phyloP scores from a whole-genome alignment of 805 yeast genomes.

The Myxozyma neotropica region DNA sequence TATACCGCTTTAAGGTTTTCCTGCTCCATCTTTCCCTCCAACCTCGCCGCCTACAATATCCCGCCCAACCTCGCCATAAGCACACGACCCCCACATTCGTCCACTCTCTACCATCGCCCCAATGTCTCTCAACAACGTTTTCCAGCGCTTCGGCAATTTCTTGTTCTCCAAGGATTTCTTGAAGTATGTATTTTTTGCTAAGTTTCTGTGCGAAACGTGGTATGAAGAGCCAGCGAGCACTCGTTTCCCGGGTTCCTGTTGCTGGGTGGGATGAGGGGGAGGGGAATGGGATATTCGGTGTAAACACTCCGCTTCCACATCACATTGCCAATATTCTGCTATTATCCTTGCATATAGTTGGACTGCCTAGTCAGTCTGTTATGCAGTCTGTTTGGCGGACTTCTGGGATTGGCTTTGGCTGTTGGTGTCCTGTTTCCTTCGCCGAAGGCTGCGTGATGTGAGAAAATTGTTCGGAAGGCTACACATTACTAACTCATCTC shows the following conservation, averaged over 20 bases:
- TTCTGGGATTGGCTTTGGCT: no score
- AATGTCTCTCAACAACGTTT: constrained; percentile 24
- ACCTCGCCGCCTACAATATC: background rate
- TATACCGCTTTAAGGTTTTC: no score
- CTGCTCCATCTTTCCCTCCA: background rate
- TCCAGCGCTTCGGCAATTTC: constrained; percentile 43
- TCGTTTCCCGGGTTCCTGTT: no score
- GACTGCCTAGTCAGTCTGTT: no score
- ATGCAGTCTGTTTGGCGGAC: no score
- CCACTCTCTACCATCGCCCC: background rate
- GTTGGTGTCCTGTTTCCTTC: no score
- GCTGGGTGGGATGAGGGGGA: constrained; percentile 3
- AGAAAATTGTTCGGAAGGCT: background rate
- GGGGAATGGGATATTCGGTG: background rate
- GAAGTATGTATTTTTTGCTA: constrained; percentile 38
- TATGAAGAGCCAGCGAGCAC: no score
- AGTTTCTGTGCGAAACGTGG: no score
- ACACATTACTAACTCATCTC: background rate
- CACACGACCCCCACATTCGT: constrained; percentile 3
- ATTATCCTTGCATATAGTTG: no score
- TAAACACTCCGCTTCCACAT: background rate
- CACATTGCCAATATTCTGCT: no score
- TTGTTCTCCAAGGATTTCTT: constrained; percentile 46
- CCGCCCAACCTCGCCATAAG: no score
- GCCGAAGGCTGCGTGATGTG: no score